Conservation (phyloP, 164 flowering plant genomes). For the Sedum album region DNA sequence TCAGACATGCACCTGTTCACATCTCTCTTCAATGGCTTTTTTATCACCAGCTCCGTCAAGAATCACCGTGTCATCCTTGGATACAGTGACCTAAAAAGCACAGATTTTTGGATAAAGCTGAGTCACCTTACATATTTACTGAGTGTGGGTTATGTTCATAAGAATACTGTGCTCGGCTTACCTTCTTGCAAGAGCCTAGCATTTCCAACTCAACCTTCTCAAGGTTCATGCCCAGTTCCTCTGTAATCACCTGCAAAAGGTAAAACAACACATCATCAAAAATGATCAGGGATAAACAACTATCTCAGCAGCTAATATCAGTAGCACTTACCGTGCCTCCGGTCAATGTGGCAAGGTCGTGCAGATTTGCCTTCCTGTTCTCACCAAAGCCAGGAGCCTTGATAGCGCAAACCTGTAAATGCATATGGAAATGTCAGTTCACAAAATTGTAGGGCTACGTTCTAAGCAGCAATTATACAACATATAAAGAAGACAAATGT, state of each 20-base stretch:
- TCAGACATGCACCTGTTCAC: slow-evolving; percentile 57
- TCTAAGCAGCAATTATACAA: background rate
- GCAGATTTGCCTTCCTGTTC: slow-evolving; percentile 68
- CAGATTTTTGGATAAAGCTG: background rate
- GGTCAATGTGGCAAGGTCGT: slow-evolving; percentile 78
- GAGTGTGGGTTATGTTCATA: background rate
- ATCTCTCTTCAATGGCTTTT: slow-evolving; percentile 73
- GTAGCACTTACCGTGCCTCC: slow-evolving; percentile 50
- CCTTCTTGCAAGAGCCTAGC: slow-evolving; percentile 87
- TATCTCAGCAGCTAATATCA: background rate
- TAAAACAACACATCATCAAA: slow-evolving; percentile 2
- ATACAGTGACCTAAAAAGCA: slow-evolving; percentile 50
- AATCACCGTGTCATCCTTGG: slow-evolving; percentile 73
- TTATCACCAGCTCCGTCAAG: slow-evolving; percentile 95
- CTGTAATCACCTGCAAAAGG: slow-evolving; percentile 54
- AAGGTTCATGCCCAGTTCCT: slow-evolving; percentile 73
- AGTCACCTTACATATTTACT: background rate
- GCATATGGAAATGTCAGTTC: background rate
- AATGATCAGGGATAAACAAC: background rate
- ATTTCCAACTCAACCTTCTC: slow-evolving; percentile 61
- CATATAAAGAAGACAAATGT: background rate
- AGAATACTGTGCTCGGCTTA: slow-evolving; percentile 10
- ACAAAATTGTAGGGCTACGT: background rate
- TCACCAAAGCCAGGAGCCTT: slow-evolving; percentile 99
- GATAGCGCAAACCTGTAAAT: slow-evolving; percentile 78